Base-by-base conservation (phyloP, 2,329 filamentous ascomycete species). In the Chrysoporthe puriensis region DNA sequence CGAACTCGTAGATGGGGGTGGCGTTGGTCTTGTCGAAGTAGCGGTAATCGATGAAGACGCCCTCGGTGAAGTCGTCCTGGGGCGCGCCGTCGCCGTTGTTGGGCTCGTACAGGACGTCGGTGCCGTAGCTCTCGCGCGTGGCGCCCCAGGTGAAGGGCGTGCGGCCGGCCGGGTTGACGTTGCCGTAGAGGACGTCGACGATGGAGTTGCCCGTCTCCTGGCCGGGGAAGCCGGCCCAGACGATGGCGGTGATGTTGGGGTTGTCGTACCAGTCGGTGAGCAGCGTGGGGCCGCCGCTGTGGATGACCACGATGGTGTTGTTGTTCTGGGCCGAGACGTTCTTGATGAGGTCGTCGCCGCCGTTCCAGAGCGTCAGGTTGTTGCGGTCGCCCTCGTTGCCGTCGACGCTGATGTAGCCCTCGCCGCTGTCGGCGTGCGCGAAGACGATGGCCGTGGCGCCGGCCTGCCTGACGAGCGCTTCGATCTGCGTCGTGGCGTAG, bases 291-390 rank as follows among this genome's bases (percentile, higher is more conserved):
- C 94, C 94, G 3, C 90, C 87, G 1, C 91, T 93, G 82, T 98
- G 95, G 68, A 98, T 90, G 67, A 97, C 88, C 18, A 98, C 92
- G 69, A 98, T 91, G 14, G 94, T 97, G 84, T 97, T 97, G 81
- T 90, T 89, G 83, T 91, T 94, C 70, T 88, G 76, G 8, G 88
- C 84, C 0, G 93, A 89, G 13, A 97, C 92, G 60, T 91, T 93
- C 79, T 91, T 86, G 79, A 98, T 91, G 66, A 98, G 81, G 0
- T 86, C 84, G 64, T 98, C 93, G 52, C 93, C 94, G 68, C 89
- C 86, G 69, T 90, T 85, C 95, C 95, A 98, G 0, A 97, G 83
- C 0, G 94, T 97, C 48, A 99, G 84, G 80, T 99, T 97, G 74
- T 94, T 94, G 64, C 96, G 90, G 78, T 98, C 95, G 67, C 96